These are phyloP conservation scores for Hyphopichia khmerensis DNA, from an alignment of 1,139 yeast genomes.

Conservation along the genomic window DNA sequence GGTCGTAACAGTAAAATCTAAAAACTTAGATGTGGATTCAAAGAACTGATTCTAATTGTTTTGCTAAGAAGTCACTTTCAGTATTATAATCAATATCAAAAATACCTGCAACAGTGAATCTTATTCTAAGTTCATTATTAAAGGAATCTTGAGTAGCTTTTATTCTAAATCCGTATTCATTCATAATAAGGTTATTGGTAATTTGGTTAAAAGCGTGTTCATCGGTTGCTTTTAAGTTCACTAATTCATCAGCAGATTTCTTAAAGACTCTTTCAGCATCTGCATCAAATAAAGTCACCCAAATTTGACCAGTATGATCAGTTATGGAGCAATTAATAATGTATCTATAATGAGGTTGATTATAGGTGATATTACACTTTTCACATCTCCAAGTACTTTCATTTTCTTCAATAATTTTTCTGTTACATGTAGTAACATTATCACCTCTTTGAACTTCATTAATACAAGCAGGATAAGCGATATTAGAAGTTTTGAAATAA, in stretches of 20 bases:
- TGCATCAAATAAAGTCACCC: slow-evolving; percentile 87
- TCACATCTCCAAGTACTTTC: slow-evolving; percentile 87
- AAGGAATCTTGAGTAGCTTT: slow-evolving; percentile 83
- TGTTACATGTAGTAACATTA: slow-evolving; percentile 57
- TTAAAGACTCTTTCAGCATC: slow-evolving; percentile 73
- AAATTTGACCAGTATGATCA: slow-evolving; percentile 80
- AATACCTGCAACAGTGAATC: slow-evolving; percentile 65
- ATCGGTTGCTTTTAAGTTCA: slow-evolving; percentile 35
- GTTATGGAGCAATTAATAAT: slow-evolving; percentile 68
- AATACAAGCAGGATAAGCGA: slow-evolving; percentile 90
- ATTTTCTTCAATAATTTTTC: slow-evolving; percentile 75
- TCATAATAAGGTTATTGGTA: slow-evolving; percentile 56
- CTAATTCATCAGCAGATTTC: slow-evolving; percentile 65
- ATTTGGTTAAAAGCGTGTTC: slow-evolving; percentile 46
- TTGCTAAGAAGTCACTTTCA: slow-evolving; percentile 62
- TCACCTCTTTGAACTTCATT: slow-evolving; percentile 36
- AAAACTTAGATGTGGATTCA: neutral
- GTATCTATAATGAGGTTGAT: slow-evolving; percentile 75
- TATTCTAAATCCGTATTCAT: slow-evolving; percentile 70
- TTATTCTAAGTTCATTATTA: slow-evolving; percentile 73
- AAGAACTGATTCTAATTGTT: slow-evolving; percentile 42
- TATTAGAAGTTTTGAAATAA: slow-evolving; percentile 68
- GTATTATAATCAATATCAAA: slow-evolving; percentile 56
- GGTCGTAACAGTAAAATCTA: neutral
- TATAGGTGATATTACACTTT: slow-evolving; percentile 71